Evolutionary conservation across 208 protist species (phyloP).

Genomic region (Trypanosoma cruzi): DNA sequence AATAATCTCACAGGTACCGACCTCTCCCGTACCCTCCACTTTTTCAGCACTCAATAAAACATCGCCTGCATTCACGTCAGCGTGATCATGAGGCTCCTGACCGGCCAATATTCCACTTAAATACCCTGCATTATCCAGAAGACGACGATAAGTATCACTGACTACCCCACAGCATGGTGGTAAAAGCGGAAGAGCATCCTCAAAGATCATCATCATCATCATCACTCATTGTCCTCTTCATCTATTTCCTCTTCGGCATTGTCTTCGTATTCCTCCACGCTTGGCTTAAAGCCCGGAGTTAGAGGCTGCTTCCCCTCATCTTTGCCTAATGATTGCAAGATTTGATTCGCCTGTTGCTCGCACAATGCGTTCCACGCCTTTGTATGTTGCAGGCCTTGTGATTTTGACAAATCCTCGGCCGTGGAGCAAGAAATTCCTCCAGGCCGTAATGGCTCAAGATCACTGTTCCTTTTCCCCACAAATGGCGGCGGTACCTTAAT

Average conservation of each 20-base stretch:
- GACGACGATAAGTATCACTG: constrained; percentile 57
- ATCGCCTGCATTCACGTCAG: constrained; percentile 3
- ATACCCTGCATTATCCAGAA: constrained; percentile 1
- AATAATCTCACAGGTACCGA: constrained; percentile 19
- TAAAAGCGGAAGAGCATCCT: constrained; percentile 77
- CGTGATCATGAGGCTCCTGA: background rate
- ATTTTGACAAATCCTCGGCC: constrained; percentile 7
- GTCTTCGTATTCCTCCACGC: constrained; percentile 7
- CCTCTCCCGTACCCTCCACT: constrained; percentile 44
- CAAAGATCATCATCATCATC: constrained; percentile 81
- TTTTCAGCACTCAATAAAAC: constrained; percentile 7
- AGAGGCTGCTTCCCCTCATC: background rate
- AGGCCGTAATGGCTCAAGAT: background rate
- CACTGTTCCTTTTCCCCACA: background rate
- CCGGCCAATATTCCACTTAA: background rate
- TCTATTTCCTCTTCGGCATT: constrained; percentile 16
- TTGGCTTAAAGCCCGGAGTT: background rate
- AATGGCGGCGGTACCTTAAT: background rate
- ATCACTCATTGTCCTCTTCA: constrained; percentile 29
- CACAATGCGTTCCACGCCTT: background rate
- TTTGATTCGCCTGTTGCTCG: background rate
- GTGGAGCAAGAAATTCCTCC: background rate
- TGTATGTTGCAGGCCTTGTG: background rate
- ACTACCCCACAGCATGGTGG: constrained; percentile 55
- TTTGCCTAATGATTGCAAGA: background rate